A percentile compares a stretch with the other conserved stretches of the same genome.
phyloP scores from a whole-genome alignment of 108 stramenopile genomes.

The Nitzschia sp. region DNA sequence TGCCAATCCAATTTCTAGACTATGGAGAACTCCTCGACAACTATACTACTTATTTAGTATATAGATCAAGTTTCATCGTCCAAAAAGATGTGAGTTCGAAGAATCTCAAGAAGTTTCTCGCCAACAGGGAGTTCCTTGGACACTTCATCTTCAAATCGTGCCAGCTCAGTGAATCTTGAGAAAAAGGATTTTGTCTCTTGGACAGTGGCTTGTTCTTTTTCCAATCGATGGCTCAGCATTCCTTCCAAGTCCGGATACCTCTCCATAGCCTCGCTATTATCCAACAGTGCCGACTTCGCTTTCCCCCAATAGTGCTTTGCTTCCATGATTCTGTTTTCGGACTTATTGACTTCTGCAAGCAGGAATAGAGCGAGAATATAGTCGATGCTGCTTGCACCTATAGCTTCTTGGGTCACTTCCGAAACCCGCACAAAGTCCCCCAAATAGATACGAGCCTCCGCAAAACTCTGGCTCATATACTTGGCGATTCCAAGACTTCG shows the following conservation, averaged over 20 bases:
- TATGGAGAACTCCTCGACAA: neutral
- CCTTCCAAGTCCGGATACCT: slow-evolving; percentile 2
- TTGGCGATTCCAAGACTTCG: slow-evolving; percentile 30
- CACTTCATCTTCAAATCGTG: slow-evolving; percentile 25
- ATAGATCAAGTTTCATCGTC: slow-evolving; percentile 2
- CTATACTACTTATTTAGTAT: neutral
- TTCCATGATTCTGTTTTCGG: slow-evolving; percentile 10
- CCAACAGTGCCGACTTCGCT: slow-evolving; percentile 11
- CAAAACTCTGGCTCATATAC: slow-evolving; percentile 20
- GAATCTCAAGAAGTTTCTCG: slow-evolving; percentile 4
- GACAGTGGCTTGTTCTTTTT: neutral
- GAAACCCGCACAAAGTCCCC: slow-evolving; percentile 26
- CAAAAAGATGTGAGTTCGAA: slow-evolving; percentile 6
- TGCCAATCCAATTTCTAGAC: neutral
- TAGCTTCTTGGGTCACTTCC: slow-evolving; percentile 3
- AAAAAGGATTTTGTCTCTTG: slow-evolving; percentile 17
- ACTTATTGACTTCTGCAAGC: slow-evolving; percentile 27
- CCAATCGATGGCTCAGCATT: slow-evolving; percentile 7
- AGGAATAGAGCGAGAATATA: slow-evolving; percentile 29
- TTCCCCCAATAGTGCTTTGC: slow-evolving; percentile 24
- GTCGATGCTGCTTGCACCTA: slow-evolving; percentile 1
- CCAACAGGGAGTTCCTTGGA: slow-evolving; percentile 12
- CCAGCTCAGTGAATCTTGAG: slow-evolving; percentile 15
- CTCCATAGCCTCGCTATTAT: neutral
- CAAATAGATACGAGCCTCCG: slow-evolving; percentile 30